Base-by-base conservation (phyloP, 164 flowering plant genomes). In the Paratinospora sagittata region DNA sequence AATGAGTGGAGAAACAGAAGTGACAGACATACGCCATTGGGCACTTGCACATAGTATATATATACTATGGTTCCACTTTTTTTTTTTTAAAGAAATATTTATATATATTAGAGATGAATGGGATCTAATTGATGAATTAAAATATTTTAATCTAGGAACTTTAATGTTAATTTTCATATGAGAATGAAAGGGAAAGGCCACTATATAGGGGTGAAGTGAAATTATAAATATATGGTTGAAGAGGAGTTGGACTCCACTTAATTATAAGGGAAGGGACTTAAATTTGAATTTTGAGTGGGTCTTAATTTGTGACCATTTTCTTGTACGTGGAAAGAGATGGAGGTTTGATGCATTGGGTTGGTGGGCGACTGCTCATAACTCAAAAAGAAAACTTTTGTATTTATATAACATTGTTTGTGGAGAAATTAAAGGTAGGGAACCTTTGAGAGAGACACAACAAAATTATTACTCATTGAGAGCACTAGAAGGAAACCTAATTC, bases 231-330 rank as follows among this genome's bases (percentile, higher is more conserved):
- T 43, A 63, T 79, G 82, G 90, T 86, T 85, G 90, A 82, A 78
- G 86, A 78, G 88, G 94, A 87, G 94, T 83, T 88, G 91, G 90
- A 86, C 68, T 84, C 91, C 94, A 89, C 94, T 87, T 74, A 30
- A 30, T 30, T 30, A 74, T 72, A 66, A 24, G 67, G 73, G 68
- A 3, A 43, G 9, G 24, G 24, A 23, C 21, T 30, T 30, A 30
- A 30, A 30, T 74, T 83, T 79, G 81, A 78, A 75, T 75, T 75
- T 77, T 65, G 73, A 75, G 74, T 75, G 67, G 79, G 78, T 72
- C 78, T n/a, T n/a, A n/a, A n/a, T 76, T 78, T 79, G 80, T 74
- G 71, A 83, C 78, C 77, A 78, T 73, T 43, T 72, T 69, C 70
- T 70, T 67, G 72, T 64, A 80, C 83, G 90, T 89, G 90, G 80